Conservation (phyloP, 345 rosid genomes). For the Mangifera indica region DNA sequence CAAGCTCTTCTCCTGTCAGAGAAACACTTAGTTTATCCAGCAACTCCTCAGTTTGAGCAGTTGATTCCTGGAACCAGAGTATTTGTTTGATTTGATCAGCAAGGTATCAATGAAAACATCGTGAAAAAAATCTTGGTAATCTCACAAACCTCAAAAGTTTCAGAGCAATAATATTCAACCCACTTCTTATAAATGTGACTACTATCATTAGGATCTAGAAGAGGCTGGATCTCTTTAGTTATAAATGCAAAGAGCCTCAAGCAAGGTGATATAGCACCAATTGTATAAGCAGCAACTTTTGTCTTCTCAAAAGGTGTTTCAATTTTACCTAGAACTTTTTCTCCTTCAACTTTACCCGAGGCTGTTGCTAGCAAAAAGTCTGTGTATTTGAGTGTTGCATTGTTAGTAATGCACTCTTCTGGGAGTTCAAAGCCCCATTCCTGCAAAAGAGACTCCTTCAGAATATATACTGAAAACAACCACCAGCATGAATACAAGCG, state of each 20-base stretch:
- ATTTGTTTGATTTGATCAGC: constrained; percentile 12
- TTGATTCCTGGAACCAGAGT: constrained; percentile 35
- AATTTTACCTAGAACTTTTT: constrained; percentile 42
- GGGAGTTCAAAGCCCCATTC: constrained; percentile 51
- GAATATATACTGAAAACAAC: constrained; percentile 5
- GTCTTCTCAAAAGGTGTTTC: constrained; percentile 60
- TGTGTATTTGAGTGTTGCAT: constrained; percentile 38
- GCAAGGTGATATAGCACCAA: constrained; percentile 54
- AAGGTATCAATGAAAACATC: constrained; percentile 1
- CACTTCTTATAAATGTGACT: constrained; percentile 57
- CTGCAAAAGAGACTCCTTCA: constrained; percentile 30
- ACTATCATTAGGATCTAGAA: constrained; percentile 36
- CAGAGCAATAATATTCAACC: constrained; percentile 45
- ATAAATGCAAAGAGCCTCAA: constrained; percentile 46
- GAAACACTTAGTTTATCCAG: constrained; percentile 52
- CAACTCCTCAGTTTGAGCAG: constrained; percentile 49
- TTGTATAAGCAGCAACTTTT: constrained; percentile 59
- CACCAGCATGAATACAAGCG: neutral
- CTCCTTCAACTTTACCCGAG: constrained; percentile 54
- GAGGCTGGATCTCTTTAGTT: constrained; percentile 40
- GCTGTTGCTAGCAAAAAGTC: constrained; percentile 54
- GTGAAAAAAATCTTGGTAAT: constrained; percentile 9
- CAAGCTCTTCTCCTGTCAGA: constrained; percentile 58
- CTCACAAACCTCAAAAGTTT: constrained; percentile 40
- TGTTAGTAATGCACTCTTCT: constrained; percentile 23